Evolutionary conservation across 2,329 filamentous ascomycete species (phyloP).

Genomic region (Penicillium occitanis): DNA sequence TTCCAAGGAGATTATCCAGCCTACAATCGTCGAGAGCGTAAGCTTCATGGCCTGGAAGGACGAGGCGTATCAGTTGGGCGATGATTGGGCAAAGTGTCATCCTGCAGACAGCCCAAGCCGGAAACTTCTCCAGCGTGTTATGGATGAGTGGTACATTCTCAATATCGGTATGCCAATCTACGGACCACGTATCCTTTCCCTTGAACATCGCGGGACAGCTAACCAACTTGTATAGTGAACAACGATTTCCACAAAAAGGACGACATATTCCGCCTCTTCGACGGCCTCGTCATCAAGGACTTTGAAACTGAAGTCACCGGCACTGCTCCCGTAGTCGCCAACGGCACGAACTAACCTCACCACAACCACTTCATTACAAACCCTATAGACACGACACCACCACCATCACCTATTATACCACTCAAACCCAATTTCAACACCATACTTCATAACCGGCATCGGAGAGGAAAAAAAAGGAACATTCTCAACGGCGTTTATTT

Average conservation of each 20-base stretch:
- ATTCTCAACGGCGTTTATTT: slow-evolving; percentile 8
- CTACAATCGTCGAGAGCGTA: slow-evolving; percentile 97
- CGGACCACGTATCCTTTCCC: neutral
- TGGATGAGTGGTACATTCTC: slow-evolving; percentile 88
- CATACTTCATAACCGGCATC: neutral
- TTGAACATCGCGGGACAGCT: neutral
- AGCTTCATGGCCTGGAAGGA: slow-evolving; percentile 99
- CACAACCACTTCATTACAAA: neutral
- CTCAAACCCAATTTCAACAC: slow-evolving; percentile 1
- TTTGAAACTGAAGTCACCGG: slow-evolving; percentile 34
- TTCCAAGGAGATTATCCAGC: slow-evolving; percentile 98
- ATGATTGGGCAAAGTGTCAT: slow-evolving; percentile 93
- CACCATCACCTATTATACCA: neutral
- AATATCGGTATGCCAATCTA: slow-evolving; percentile 73
- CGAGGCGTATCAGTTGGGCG: slow-evolving; percentile 87
- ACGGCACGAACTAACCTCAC: neutral
- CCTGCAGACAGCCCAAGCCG: slow-evolving; percentile 73
- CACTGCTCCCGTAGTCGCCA: slow-evolving; percentile 27
- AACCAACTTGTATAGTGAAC: slow-evolving; percentile 64
- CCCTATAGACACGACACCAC: neutral
- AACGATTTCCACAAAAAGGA: slow-evolving; percentile 90
- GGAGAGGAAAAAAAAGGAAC: neutral
- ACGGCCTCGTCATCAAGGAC: slow-evolving; percentile 59
- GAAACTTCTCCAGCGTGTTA: slow-evolving; percentile 74
- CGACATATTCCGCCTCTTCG: slow-evolving; percentile 82